Evolutionary conservation across 1,284 basidiomycete genomes (phyloP).

Genomic region (Singerocomus rubriflavus): DNA sequence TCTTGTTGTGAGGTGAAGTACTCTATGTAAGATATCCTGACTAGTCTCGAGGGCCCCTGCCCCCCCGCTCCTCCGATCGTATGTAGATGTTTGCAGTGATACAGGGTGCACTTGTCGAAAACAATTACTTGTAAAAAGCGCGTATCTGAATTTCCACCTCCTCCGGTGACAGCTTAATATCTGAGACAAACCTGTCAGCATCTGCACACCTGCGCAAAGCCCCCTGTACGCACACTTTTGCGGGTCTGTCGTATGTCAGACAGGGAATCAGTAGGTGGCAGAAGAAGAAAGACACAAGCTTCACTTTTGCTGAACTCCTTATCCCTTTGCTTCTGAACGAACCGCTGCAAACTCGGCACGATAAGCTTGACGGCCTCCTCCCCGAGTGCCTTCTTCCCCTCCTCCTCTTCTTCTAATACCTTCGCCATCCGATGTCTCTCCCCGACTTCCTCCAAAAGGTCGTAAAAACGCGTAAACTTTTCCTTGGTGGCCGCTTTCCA

Average conservation of each 20-base stretch:
- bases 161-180: slow-evolving; percentile 75
- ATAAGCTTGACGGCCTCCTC: slow-evolving; percentile 76
- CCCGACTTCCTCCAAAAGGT: slow-evolving; percentile 69
- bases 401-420: slow-evolving; percentile 69
- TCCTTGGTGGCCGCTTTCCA: slow-evolving; percentile 67
- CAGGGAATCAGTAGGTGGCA: too few relatives aligned
- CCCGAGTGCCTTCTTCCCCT: slow-evolving; percentile 51
- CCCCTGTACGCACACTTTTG: slow-evolving; percentile 63
- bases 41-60: too few relatives aligned
- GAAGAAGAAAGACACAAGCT: background rate
- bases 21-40: too few relatives aligned
- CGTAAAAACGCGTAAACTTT: slow-evolving; percentile 76
- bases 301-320: slow-evolving; percentile 82
- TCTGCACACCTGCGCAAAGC: background rate
- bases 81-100: too few relatives aligned
- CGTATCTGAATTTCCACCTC: slow-evolving; percentile 71
- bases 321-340: slow-evolving; percentile 68
- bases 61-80: too few relatives aligned
- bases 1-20: too few relatives aligned
- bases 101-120: background rate
- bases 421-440: slow-evolving; percentile 66
- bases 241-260: slow-evolving; percentile 51
- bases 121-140: slow-evolving; percentile 47
- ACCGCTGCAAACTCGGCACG: slow-evolving; percentile 67
- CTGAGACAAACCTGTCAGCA: slow-evolving; percentile 36